Percentiles rank a stretch among this genome's conserved stretches.
Evolutionary conservation across 768 basidiomycete genomes (phyloP).

Genomic region (Chalciporus chontae): DNA sequence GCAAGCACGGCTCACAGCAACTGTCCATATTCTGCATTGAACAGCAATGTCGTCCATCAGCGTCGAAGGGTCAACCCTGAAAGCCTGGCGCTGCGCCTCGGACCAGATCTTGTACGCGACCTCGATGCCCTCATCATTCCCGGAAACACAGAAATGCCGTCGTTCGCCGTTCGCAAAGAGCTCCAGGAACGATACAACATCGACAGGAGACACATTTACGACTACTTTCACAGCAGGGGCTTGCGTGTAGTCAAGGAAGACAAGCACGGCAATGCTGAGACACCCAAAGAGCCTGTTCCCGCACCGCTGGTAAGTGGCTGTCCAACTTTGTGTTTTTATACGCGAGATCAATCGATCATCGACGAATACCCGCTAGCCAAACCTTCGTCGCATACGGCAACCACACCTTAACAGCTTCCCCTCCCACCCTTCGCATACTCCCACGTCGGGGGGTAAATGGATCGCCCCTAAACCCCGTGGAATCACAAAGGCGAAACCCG

Average conservation of each 20-base stretch:
- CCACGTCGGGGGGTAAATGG: slow-evolving; percentile 13
- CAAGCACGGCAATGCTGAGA: slow-evolving; percentile 49
- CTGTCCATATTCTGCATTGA: not conserved
- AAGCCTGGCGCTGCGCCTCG: slow-evolving; percentile 62
- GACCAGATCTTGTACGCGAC: slow-evolving; percentile 63
- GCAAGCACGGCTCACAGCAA: slow-evolving; percentile 3
- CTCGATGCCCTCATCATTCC: slow-evolving; percentile 68
- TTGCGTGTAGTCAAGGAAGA: slow-evolving; percentile 64
- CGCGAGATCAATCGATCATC: slow-evolving; percentile 7
- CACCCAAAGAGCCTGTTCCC: slow-evolving; percentile 17
- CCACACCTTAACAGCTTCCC: slow-evolving; percentile 16
- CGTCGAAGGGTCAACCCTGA: slow-evolving; percentile 61
- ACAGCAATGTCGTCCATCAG: slow-evolving; percentile 20
- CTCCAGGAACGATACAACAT: slow-evolving; percentile 69
- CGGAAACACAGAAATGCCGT: slow-evolving; percentile 71
- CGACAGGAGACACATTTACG: slow-evolving; percentile 73
- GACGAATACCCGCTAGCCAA: slow-evolving; percentile 25
- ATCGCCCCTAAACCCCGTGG: slow-evolving; percentile 22
- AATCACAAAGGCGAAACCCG: slow-evolving; percentile 29
- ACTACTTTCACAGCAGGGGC: slow-evolving; percentile 68
- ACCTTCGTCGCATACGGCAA: slow-evolving; percentile 30
- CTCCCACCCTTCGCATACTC: slow-evolving; percentile 17
- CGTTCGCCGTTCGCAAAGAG: slow-evolving; percentile 64
- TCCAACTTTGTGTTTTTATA: not conserved
- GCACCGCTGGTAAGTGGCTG: slow-evolving; percentile 19